Conservation (phyloP, 225 moss, liverwort and hornwort genomes). For the Lunularia cruciata region DNA sequence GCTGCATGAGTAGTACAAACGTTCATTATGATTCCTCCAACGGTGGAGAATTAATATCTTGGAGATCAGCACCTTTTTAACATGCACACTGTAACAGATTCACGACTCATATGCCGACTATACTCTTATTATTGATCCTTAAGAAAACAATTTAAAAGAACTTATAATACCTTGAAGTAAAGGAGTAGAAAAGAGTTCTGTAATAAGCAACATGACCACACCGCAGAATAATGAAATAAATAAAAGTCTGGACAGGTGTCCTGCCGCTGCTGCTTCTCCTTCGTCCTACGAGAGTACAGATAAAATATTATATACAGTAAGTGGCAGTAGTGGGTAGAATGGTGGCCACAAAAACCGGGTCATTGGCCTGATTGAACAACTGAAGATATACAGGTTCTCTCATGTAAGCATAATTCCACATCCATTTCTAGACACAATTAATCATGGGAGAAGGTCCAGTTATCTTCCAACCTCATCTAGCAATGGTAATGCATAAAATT, state of each 20-base stretch:
- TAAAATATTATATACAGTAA: not conserved
- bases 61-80: not conserved
- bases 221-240: slow-evolving; percentile 81
- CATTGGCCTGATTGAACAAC: too few relatives aligned
- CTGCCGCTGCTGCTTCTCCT: slow-evolving; percentile 76
- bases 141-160: not conserved
- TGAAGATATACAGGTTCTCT: too few relatives aligned
- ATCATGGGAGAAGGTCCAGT: too few relatives aligned
- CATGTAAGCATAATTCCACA: too few relatives aligned
- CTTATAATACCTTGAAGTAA: slow-evolving; percentile 60
- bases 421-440: too few relatives aligned
- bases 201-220: slow-evolving; percentile 54
- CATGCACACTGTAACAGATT: not conserved
- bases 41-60: too few relatives aligned
- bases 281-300: slow-evolving; percentile 45
- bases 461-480: too few relatives aligned
- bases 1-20: slow-evolving; percentile 35
- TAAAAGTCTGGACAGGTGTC: slow-evolving; percentile 79
- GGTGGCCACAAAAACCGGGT: too few relatives aligned
- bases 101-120: not conserved
- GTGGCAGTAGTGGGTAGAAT: not conserved
- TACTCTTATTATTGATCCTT: not conserved
- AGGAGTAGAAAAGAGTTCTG: slow-evolving; percentile 58
- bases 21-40: not conserved
- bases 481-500: too few relatives aligned